Conservation (phyloP, 495 filamentous ascomycete genomes). For the Evernia prunastri region DNA sequence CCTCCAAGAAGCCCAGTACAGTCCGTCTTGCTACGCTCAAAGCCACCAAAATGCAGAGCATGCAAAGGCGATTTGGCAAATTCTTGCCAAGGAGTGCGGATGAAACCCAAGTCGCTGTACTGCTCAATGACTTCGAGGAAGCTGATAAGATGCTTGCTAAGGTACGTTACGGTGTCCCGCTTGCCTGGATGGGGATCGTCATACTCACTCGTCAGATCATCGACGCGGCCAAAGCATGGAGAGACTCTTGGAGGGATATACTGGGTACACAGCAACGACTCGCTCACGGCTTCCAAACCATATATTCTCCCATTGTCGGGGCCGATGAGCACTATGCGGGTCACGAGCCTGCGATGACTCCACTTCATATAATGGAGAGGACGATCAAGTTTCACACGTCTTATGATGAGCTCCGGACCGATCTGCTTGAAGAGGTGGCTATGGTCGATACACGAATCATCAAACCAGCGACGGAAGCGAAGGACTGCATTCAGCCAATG, state of each 20-base stretch:
- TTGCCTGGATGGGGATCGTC: background rate
- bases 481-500: slow-evolving; percentile 63
- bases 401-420: slow-evolving; percentile 68
- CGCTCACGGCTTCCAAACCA: slow-evolving; percentile 61
- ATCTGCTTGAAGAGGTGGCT: slow-evolving; percentile 66
- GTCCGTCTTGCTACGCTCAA: background rate
- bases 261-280: slow-evolving; percentile 64
- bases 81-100: slow-evolving; percentile 66
- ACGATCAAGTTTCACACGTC: slow-evolving; percentile 60
- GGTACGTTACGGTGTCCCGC: slow-evolving; percentile 36
- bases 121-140: slow-evolving; percentile 79
- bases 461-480: slow-evolving; percentile 64
- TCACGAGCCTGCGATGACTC: slow-evolving; percentile 53
- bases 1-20: background rate
- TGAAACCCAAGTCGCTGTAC: slow-evolving; percentile 66
- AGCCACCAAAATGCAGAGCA: slow-evolving; percentile 57
- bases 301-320: slow-evolving; percentile 80
- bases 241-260: slow-evolving; percentile 76
- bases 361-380: slow-evolving; percentile 55
- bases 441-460: slow-evolving; percentile 69
- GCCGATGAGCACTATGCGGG: slow-evolving; percentile 46
- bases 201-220: slow-evolving; percentile 54
- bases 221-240: slow-evolving; percentile 73
- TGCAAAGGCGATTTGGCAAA: slow-evolving; percentile 70
- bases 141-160: slow-evolving; percentile 70